A percentile compares a stretch with the other conserved stretches of the same genome.
Evolutionary conservation across 805 yeast species (phyloP).

Genomic region (Ogataea ramenticola): DNA sequence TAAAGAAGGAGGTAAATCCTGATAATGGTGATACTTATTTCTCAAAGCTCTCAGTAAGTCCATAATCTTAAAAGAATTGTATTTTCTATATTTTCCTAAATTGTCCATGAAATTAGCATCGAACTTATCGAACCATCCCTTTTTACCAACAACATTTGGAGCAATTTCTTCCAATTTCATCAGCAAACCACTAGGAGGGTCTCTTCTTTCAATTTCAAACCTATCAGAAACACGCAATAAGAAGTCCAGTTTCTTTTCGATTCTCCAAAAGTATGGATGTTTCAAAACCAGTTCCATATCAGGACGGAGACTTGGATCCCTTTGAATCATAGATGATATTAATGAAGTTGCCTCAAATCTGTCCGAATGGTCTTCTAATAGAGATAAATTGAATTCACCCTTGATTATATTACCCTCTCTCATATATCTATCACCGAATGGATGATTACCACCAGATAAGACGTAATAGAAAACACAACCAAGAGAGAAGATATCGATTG

Average conservation of each 20-base stretch:
- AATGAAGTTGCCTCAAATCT: constrained; percentile 64
- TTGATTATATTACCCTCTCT: constrained; percentile 85
- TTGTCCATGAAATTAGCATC: constrained; percentile 72
- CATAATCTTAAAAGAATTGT: constrained; percentile 68
- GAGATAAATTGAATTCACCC: constrained; percentile 46
- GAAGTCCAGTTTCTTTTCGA: constrained; percentile 70
- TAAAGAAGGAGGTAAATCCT: constrained; percentile 72
- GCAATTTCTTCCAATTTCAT: constrained; percentile 63
- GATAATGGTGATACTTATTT: constrained; percentile 91
- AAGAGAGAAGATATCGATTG: constrained; percentile 87
- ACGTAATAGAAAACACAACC: constrained; percentile 94
- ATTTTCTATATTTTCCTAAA: constrained; percentile 86
- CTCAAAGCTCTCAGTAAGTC: constrained; percentile 85
- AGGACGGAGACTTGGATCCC: constrained; percentile 66
- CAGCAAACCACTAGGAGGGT: constrained; percentile 49
- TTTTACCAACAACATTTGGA: constrained; percentile 49
- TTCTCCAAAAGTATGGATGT: constrained; percentile 88
- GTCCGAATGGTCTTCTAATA: constrained; percentile 38
- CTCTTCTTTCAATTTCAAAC: constrained; percentile 86
- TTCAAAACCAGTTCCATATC: constrained; percentile 56
- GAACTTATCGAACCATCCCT: constrained; percentile 74
- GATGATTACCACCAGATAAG: constrained; percentile 77
- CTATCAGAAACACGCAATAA: constrained; percentile 84
- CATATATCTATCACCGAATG: constrained; percentile 87
- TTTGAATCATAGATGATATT: constrained; percentile 62